Evolutionary conservation across 2,329 filamentous ascomycete species (phyloP).

Genomic region (Orbilia quercus): DNA sequence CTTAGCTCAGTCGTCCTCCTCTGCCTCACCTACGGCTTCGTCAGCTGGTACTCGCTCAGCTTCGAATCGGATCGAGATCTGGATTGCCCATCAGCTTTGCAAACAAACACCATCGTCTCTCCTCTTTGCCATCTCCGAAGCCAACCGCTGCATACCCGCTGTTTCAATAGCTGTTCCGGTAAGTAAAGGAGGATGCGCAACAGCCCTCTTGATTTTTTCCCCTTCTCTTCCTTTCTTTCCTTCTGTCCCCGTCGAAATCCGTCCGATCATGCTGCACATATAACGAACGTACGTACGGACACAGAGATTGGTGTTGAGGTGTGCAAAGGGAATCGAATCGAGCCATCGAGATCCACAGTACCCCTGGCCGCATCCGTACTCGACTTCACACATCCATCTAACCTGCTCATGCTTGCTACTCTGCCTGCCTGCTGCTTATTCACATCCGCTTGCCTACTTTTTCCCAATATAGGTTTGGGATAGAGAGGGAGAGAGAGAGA

Average conservation of each 20-base stretch:
- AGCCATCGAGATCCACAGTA: conserved; percentile 31
- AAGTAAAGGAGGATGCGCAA: conserved; percentile 53
- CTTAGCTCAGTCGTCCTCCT: neutral
- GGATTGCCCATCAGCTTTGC: conserved; percentile 7
- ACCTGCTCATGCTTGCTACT: conserved; percentile 1
- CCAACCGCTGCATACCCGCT: conserved; percentile 34
- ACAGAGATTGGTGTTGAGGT: conserved; percentile 20
- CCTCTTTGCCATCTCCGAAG: conserved; percentile 43
- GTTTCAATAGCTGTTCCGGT: conserved; percentile 46
- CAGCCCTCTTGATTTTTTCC: conserved; percentile 19
- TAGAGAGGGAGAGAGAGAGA: no score
- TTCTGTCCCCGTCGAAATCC: neutral
- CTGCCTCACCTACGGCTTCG: conserved; percentile 2
- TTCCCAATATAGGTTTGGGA: no score
- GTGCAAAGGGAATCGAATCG: neutral
- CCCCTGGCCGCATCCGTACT: conserved; percentile 25
- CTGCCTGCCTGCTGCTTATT: conserved; percentile 8
- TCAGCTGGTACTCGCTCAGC: conserved; percentile 12
- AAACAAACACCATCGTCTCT: conserved; percentile 19
- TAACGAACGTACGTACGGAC: neutral
- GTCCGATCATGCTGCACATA: neutral
- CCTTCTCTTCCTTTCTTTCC: no score
- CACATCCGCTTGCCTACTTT: conserved; percentile 23
- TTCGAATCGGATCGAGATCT: conserved; percentile 25
- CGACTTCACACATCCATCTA: neutral